Base-by-base conservation (phyloP, 2,329 filamentous ascomycete genomes). In the Aspergillus sp. region DNA sequence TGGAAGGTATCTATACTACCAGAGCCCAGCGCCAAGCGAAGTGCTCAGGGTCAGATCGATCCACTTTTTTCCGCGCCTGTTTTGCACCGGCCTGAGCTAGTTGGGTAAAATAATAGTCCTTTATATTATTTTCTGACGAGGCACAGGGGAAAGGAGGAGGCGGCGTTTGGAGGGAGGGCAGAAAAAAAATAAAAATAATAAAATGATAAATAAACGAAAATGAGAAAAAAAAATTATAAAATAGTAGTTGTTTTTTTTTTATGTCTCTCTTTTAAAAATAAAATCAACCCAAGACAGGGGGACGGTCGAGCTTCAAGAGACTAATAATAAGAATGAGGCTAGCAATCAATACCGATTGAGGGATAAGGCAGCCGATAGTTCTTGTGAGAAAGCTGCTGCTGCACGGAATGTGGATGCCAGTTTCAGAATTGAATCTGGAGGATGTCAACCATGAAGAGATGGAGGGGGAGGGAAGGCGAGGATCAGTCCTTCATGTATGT, bases 31-130 rank as follows among this genome's bases (percentile, higher is more conserved):
- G 59, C 62, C 59, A 58, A 61, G 58, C 54, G 28, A 61, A 58
- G 64, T 65, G 52, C 62, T 58, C 61, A 68, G 65, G 63, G 62
- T 64, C 66, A 67, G 65, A 67, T 68, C 65, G 66, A 63, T 65
- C 66, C 66, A 67, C 66, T 68, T 62, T 60, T 57, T 59, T 51
- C 51, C 52, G 56, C 49, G 48, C 62, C 54, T 60, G 54, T 57
- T 57, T 45, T 62, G 49, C 54, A 53, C 50, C 59, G 41, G 55
- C 55, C 41, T 62, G 49, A 50, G 45, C 58, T 60, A 60, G 58
- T 50, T 55, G 36, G 38, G 53, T 32, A 54, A 60, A 60, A 56
- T 56, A 60, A 52, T 55, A 45, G 53, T 55, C 41, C 45, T 55
- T 55, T 55, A 55, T 55, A 55, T 43, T 47, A 32, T 45, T 36